Evolutionary conservation across 2,329 filamentous ascomycete species (phyloP), one percentile per base, ranked within the genome.

Genomic region (Neofusicoccum sp.): DNA sequence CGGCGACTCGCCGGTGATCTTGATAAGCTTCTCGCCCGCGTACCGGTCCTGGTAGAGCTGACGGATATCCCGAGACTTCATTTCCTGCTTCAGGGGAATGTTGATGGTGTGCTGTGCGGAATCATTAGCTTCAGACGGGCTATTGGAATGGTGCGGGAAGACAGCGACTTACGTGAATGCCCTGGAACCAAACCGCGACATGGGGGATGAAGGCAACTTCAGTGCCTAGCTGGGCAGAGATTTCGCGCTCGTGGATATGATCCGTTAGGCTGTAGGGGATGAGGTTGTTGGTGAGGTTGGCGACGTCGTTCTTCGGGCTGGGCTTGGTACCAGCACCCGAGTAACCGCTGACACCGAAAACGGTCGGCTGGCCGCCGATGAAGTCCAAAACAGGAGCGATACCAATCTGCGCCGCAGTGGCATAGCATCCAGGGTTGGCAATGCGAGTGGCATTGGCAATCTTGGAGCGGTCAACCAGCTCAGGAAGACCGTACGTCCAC

Each of bases 21-120:
- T 96, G 73, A 99, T 88, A 14, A 99, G 86, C 78, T 92, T 93
- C 83, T 98, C 95, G 54, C 93, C 93, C 5, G 93, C 93, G 71
- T 96, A 99, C 26, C 93, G 86, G 69, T 98, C 93, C 77, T 98
- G 93, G 82, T 96, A 99, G 62, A 98, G 81, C 71, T 96, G 91
- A 64, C 95, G 87, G 67, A 99, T 91, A 73, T 98, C 93, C 57
- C 95, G 89, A 43, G 90, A 93, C 2, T 87, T 90, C 90, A 98
- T 96, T 63, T 86, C 84, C 76, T 93, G 84, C 71, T 89, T 89
- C 7, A 99, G 82, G 11, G 93, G 93, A 53, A 98, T 90, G 71
- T 87, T 92, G 75, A 98, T 93, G 40, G 92, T 93, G 76, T 93
- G 90, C 79, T 84, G 48, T n/a, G 61, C 64, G 11, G 62, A 54